Evolutionary conservation across 108 stramenopile species (phyloP).

Genomic region (Mediolabrus comicus): DNA sequence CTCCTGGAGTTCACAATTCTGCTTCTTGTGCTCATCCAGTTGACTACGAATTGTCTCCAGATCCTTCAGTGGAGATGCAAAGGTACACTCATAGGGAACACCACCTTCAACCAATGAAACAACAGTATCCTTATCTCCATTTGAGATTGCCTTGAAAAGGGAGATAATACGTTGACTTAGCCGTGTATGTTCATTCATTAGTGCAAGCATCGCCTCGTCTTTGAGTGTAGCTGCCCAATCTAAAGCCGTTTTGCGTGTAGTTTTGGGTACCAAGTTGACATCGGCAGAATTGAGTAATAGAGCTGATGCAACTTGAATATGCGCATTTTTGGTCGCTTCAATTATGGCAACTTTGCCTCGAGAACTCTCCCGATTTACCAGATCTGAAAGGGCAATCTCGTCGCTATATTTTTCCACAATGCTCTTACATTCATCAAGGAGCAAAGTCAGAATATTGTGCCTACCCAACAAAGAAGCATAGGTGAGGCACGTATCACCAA

Average conservation of each 20-base stretch:
- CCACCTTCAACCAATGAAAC: slow-evolving; percentile 13
- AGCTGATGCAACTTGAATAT: background rate
- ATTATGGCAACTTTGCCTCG: slow-evolving; percentile 33
- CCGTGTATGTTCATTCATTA: slow-evolving; percentile 1
- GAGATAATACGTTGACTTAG: background rate
- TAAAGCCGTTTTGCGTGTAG: slow-evolving; percentile 19
- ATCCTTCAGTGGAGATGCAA: background rate
- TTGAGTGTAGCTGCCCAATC: slow-evolving; percentile 24
- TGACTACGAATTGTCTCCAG: background rate
- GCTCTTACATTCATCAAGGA: slow-evolving; percentile 3
- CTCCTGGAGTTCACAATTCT: background rate
- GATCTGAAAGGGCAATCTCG: slow-evolving; percentile 20
- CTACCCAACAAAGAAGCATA: slow-evolving; percentile 21
- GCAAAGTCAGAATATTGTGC: slow-evolving; percentile 6
- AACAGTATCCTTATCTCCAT: slow-evolving; percentile 7
- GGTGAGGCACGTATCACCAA: slow-evolving; percentile 41
- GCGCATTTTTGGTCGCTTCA: slow-evolving; percentile 30
- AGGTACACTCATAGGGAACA: background rate
- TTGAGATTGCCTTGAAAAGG: slow-evolving; percentile 28
- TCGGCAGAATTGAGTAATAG: slow-evolving; percentile 9
- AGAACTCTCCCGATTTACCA: slow-evolving; percentile 31
- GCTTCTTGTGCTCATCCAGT: background rate
- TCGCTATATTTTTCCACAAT: background rate
- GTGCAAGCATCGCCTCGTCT: background rate
- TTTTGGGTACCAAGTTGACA: slow-evolving; percentile 12